Evolutionary conservation across 345 rosid species (phyloP).

Genomic region (Eucalyptus coolabah): DNA sequence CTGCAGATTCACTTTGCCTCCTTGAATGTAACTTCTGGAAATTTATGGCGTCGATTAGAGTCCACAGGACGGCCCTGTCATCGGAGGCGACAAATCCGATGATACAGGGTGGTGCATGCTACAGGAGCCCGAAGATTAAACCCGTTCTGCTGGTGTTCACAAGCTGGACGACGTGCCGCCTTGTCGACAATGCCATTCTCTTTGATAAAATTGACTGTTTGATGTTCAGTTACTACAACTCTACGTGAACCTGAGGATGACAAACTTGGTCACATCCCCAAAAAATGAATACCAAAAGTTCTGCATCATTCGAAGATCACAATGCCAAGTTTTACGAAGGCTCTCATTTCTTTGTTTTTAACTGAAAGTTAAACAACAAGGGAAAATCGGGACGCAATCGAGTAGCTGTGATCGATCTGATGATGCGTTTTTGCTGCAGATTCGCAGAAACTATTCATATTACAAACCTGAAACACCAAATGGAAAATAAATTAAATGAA

Average conservation of each 20-base stretch:
- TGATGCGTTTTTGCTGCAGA: not conserved
- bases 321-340: not conserved
- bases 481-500: not conserved
- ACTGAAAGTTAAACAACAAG: rapidly evolving
- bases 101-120: not conserved
- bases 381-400: rapidly evolving
- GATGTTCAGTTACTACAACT: not conserved
- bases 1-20: not conserved
- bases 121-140: not conserved
- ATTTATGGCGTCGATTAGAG: not conserved
- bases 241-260: not conserved
- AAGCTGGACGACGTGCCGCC: not conserved
- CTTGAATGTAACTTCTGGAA: not conserved
- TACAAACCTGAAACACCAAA: not conserved
- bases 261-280: not conserved
- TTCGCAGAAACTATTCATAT: not conserved
- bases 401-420: not conserved
- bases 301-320: not conserved
- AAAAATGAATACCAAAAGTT: not conserved
- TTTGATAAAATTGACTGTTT: not conserved
- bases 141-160: not conserved
- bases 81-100: not conserved
- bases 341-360: not conserved
- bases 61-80: not conserved
- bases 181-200: not conserved